Percentiles rank a stretch among this genome's conserved stretches.
These are phyloP conservation scores for Petasospora rhodanensis DNA, from an alignment of 1,139 yeast species.

Conservation along the genomic window DNA sequence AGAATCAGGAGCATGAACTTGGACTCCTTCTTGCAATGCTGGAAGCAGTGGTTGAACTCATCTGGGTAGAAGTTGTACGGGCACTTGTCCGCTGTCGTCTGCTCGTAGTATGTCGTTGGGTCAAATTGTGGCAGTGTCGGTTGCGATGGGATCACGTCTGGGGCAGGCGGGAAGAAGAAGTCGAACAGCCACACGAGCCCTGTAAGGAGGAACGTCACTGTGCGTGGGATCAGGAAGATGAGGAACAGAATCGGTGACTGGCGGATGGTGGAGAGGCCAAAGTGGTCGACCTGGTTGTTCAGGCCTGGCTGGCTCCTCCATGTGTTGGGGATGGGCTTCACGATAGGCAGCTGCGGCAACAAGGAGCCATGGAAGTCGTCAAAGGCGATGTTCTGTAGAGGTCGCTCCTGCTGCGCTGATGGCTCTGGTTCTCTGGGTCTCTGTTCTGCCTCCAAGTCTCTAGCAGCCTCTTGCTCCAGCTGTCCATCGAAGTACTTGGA, in stretches of 20 bases:
- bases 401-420: constrained; percentile 1
- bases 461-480: constrained; percentile 24
- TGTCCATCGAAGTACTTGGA: constrained; percentile 37
- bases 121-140: constrained; percentile 15
- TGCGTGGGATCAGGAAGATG: constrained; percentile 21
- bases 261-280: constrained; percentile 11
- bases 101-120: constrained; percentile 12
- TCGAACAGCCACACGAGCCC: constrained; percentile 12
- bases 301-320: constrained; percentile 17
- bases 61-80: constrained; percentile 15
- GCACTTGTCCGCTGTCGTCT: constrained; percentile 15
- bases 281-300: constrained; percentile 3
- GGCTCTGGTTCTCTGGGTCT: background rate
- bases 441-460: constrained; percentile 14
- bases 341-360: constrained; percentile 27
- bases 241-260: constrained; percentile 22
- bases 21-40: constrained; percentile 27
- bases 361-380: constrained; percentile 1
- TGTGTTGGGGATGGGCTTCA: constrained; percentile 28
- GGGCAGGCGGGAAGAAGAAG: constrained; percentile 17
- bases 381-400: background rate
- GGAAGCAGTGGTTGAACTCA: constrained; percentile 30
- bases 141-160: constrained; percentile 17
- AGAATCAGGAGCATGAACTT: constrained; percentile 29
- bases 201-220: constrained; percentile 20